phyloP scores from a whole-genome alignment of 192 early-diverging fungal genomes.

The Radiomyces spectabilis region DNA sequence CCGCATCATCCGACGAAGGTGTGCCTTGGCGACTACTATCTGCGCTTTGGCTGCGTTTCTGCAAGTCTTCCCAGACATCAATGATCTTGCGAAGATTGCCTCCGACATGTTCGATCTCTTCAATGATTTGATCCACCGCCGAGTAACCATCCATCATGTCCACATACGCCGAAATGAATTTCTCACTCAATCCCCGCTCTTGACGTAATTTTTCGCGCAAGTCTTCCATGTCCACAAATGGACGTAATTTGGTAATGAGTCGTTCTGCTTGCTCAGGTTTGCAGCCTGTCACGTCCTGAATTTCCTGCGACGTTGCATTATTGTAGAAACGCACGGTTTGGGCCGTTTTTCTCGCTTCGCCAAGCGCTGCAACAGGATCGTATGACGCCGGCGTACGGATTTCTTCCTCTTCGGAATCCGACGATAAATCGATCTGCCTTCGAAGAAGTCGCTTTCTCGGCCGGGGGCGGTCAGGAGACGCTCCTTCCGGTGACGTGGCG shows the following conservation, averaged over 20 bases:
- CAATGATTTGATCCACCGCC: constrained; percentile 54
- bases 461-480: too few species aligned
- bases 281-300: constrained; percentile 17
- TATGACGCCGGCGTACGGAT: too few species aligned
- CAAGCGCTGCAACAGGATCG: too few species aligned
- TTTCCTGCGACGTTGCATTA: constrained; percentile 5
- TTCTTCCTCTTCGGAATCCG: neutral
- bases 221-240: constrained; percentile 47
- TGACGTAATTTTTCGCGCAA: constrained; percentile 42
- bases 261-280: constrained; percentile 1
- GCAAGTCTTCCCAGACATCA: constrained; percentile 34
- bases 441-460: too few species aligned
- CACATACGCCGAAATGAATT: constrained; percentile 42
- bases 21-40: neutral
- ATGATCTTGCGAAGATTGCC: constrained; percentile 38
- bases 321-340: constrained; percentile 12
- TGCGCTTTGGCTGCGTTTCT: neutral
- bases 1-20: constrained; percentile 10
- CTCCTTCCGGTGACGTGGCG: too few species aligned
- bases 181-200: constrained; percentile 42
- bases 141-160: constrained; percentile 54
- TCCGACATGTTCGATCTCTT: constrained; percentile 49
- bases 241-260: constrained; percentile 30
- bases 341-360: too few species aligned
- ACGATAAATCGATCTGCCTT: too few species aligned